Conservation (phyloP, 768 basidiomycete species). For the Calocera viscosa region DNA sequence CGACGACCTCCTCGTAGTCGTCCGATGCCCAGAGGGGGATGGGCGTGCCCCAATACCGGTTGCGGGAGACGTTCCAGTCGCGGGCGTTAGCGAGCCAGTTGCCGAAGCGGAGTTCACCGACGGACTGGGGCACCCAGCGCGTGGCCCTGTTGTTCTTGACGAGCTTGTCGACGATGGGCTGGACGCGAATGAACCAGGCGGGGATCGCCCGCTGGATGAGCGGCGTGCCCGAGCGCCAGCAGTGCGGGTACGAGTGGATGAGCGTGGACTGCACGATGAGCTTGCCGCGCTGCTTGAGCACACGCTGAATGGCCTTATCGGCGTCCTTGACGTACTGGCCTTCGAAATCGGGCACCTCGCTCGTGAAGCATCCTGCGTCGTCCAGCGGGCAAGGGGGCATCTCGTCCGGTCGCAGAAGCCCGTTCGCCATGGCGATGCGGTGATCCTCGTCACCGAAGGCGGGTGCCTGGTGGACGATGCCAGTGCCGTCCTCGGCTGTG, state of each 20-base stretch:
- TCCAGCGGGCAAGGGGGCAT: constrained; percentile 95
- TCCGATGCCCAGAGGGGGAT: constrained; percentile 94
- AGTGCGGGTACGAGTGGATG: constrained; percentile 90
- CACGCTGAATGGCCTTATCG: constrained; percentile 87
- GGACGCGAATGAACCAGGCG: constrained; percentile 88
- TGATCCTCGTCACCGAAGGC: constrained; percentile 99
- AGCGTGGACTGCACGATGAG: constrained; percentile 78
- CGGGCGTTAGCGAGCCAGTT: constrained; percentile 98
- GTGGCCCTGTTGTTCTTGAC: constrained; percentile 84
- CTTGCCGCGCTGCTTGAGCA: constrained; percentile 72
- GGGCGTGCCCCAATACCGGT: constrained; percentile 98
- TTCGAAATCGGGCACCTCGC: constrained; percentile 77
- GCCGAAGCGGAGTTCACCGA: constrained; percentile 87
- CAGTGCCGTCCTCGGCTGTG: constrained; percentile 84
- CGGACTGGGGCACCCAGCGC: constrained; percentile 84
- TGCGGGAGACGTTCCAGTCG: constrained; percentile 98
- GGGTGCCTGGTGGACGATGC: constrained; percentile 97
- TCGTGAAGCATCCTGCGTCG: constrained; percentile 76
- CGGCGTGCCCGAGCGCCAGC: constrained; percentile 94
- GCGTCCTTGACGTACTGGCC: constrained; percentile 89
- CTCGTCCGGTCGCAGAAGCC: constrained; percentile 72
- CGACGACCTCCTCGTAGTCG: constrained; percentile 82
- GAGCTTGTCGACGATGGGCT: constrained; percentile 70
- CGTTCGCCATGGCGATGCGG: constrained; percentile 75
- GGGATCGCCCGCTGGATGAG: constrained; percentile 93